Evolutionary conservation across 495 filamentous ascomycete species (phyloP), one percentile per base, ranked within the genome.

Genomic region (Cercophora newfieldiana): DNA sequence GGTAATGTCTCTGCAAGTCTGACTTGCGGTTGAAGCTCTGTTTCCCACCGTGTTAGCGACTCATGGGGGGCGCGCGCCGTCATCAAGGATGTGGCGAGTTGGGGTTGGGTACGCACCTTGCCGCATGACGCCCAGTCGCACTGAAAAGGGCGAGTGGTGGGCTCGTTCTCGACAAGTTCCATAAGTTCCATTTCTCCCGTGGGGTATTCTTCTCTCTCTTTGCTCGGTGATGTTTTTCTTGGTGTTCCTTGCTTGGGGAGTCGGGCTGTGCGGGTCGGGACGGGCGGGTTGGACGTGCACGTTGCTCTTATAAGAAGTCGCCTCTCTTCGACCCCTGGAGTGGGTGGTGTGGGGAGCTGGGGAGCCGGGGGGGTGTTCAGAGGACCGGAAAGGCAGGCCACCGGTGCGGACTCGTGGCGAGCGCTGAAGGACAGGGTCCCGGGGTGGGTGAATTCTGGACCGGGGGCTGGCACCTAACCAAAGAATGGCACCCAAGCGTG

Each of bases 1-100:
- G 86, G 75, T 91, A 91, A 75, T 96, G 92, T 72, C 92, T 85
- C 75, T 92, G 90, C 59, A 96, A 84, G 79, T 96, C 92, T 8
- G 92, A 96, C 76, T 95, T 96, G 79, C 92, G 88, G 83, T 94
- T 95, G 85, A 96, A 96, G 66, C 90, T 91, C 92, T 96, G 48
- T n/a, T n/a, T n/a, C 33, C 93, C 8, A 22, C 61, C 24, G 55
- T 61, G 71, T 76, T 22, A 77, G 71, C 63, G 59, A 67, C 57
- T 65, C 56, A 22, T 33, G 28, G 44, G 31, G 21, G 31, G 26
- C n/a, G n/a, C n/a, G n/a, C 18, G 37, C 12, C 37, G 26, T 44
- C 21, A 22, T 31, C 51, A 21, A 29, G 26, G 47, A 49, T 14
- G 44, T 30, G 37, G 54, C 33, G 24, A 64, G 47, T 28, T 3